A percentile compares a stretch with the other conserved stretches of the same genome.
These are phyloP conservation scores for Leucosporidium scottii DNA, from an alignment of 768 basidiomycete species.

Conservation along the genomic window DNA sequence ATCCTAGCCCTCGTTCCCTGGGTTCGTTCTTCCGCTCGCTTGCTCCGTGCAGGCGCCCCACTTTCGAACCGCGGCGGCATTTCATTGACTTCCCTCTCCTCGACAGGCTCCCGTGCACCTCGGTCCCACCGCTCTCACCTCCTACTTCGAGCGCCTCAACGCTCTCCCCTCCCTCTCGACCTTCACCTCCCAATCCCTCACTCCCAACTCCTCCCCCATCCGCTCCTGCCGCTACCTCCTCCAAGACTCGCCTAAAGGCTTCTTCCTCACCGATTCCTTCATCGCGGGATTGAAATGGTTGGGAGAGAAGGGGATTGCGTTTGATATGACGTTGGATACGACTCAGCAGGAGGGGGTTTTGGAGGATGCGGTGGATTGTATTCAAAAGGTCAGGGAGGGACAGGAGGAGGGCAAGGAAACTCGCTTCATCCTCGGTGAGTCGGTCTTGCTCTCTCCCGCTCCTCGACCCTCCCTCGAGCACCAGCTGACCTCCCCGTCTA, in stretches of 20 bases:
- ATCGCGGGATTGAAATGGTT: constrained; percentile 16
- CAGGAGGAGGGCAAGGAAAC: constrained; percentile 15
- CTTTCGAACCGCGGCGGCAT: too few species aligned
- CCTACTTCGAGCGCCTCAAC: constrained; percentile 13
- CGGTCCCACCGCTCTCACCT: constrained; percentile 2
- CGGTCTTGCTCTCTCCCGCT: too few species aligned
- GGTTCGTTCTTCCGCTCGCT: constrained; percentile 2
- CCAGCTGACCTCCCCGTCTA: background rate
- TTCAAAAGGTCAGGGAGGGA: constrained; percentile 11
- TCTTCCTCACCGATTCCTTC: constrained; percentile 13
- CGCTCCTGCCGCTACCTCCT: constrained; percentile 26
- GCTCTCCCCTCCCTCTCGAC: constrained; percentile 9
- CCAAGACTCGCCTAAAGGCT: constrained; percentile 18
- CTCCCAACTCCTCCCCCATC: constrained; percentile 12
- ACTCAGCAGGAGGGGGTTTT: constrained; percentile 16
- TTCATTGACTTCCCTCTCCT: background rate
- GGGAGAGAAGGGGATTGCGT: constrained; percentile 18
- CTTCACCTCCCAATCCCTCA: constrained; percentile 4
- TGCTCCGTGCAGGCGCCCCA: background rate
- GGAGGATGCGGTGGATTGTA: constrained; percentile 19
- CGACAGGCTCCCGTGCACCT: constrained; percentile 16
- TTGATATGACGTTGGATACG: constrained; percentile 29
- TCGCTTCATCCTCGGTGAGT: constrained; percentile 21
- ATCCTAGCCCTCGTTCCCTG: constrained; percentile 26
- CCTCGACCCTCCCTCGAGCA: too few species aligned